A percentile compares a stretch with the other conserved stretches of the same genome.
Evolutionary conservation across 306 rosid species (phyloP).

Genomic region (Ormosia semicastrata): DNA sequence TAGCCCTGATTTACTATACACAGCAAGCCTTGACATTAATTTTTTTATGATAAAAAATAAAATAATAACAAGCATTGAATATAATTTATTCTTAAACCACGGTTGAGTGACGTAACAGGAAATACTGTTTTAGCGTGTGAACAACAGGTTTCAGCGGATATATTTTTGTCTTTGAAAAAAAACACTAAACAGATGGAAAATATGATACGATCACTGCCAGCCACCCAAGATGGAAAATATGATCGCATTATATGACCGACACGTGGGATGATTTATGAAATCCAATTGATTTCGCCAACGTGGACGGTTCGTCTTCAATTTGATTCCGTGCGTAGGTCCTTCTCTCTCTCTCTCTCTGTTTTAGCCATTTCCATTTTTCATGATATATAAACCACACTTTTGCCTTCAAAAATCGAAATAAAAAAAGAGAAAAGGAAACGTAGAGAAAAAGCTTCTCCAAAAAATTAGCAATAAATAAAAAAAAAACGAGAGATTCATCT

Average conservation of each 20-base stretch:
- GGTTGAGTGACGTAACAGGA: conserved; percentile 8
- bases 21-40: no score
- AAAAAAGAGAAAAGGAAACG: not conserved
- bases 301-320: no score
- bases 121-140: not conserved
- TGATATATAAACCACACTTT: conserved; percentile 40
- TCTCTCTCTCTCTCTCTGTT: not conserved
- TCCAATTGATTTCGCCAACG: not conserved
- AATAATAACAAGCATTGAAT: no score
- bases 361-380: not conserved
- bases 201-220: not conserved
- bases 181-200: no score
- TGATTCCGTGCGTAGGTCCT: no score
- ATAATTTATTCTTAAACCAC: not conserved
- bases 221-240: not conserved
- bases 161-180: not conserved
- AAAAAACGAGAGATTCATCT: conserved; percentile 5
- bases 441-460: conserved; percentile 1
- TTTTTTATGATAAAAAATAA: no score
- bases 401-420: not conserved
- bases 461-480: not conserved
- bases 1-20: no score
- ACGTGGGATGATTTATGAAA: not conserved
- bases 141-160: not conserved
- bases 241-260: not conserved